Evolutionary conservation across 106 monocot genomes (phyloP), one percentile per base, ranked within the genome.

Genomic region (Triglochin maritima): DNA sequence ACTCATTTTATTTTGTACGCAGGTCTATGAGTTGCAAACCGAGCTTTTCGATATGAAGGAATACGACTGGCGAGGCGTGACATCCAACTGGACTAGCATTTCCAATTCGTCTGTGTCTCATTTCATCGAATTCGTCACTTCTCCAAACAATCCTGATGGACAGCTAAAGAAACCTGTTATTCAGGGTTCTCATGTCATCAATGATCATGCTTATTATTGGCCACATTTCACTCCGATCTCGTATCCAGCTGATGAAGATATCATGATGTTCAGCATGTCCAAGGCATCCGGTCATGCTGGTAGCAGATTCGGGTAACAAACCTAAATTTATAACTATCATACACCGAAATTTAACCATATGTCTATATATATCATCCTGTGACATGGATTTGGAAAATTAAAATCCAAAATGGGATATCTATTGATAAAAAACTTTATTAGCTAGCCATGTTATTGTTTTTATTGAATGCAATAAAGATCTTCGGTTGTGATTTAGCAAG

Each of bases 101-200:
- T 46, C 75, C 4, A 12, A 41, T 16, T 4, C 68, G 3, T 46
- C 67, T 2, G 46, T 15, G 1, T 47, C 46, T n/a, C 46, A 66
- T 9, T 77, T 89, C 77, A 82, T 94, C 15, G 93, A 94, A 61
- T 89, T 94, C 49, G 93, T 94, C 10, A 94, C 93, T 3, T 86
- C 89, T 2, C 93, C 94, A 0, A 89, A 89, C 72, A 89, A 94
- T 49, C 94, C 89, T 0, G 89, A 94, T 44, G 73, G 77, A 3
- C 46, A 7, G 4, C 42, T 83, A 29, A 49, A 63, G 29, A 56
- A 56, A 9, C 54, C 94, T 0, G 84, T 81, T 42, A 74, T 94
- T 16, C 61, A 61, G 42, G 75, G 81, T 43, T 72, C 89, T 1
- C 75, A 78, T 2, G 82, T 75, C 62, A 85, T 87, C 66, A 15